Conservation (phyloP, 345 rosid species). For the Salix dunnii region DNA sequence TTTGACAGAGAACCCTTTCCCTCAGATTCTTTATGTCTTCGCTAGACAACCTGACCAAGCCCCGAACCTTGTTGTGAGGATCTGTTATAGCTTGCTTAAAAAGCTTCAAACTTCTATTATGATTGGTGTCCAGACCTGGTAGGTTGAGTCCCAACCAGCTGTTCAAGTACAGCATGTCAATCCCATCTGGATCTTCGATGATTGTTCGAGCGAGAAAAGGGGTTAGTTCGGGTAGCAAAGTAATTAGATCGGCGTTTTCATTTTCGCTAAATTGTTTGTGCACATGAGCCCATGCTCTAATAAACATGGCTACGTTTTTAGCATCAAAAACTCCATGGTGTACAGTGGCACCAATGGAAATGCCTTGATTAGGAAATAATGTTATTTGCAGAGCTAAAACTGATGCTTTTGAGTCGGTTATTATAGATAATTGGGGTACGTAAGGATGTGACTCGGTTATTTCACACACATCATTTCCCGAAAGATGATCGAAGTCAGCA, state of each 20-base stretch:
- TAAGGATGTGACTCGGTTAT: slow-evolving; percentile 30
- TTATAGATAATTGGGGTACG: slow-evolving; percentile 21
- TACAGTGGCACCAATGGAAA: slow-evolving; percentile 4
- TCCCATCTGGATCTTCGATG: slow-evolving; percentile 17
- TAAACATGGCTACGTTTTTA: neutral
- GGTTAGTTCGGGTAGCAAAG: slow-evolving; percentile 2
- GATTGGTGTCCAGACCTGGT: neutral
- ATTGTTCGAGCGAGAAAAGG: slow-evolving; percentile 26
- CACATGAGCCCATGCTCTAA: slow-evolving; percentile 24
- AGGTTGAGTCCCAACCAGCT: neutral
- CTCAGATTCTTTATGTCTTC: slow-evolving; percentile 25
- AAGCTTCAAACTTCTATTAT: slow-evolving; percentile 9
- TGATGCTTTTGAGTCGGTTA: slow-evolving; percentile 15
- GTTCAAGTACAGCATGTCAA: slow-evolving; percentile 8
- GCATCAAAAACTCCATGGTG: slow-evolving; percentile 20
- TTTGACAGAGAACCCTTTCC: neutral
- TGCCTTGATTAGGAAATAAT: slow-evolving; percentile 15
- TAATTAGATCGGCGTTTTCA: neutral
- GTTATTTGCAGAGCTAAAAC: slow-evolving; percentile 18
- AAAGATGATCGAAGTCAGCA: slow-evolving; percentile 22
- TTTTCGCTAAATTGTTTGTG: neutral
- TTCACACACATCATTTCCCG: slow-evolving; percentile 16
- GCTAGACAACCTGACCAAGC: slow-evolving; percentile 15
- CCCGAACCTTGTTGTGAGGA: slow-evolving; percentile 7
- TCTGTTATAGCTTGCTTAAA: neutral